These are phyloP conservation scores for Plasmopara viticola DNA, from an alignment of 352 stramenopile genomes.

Conservation along the genomic window DNA sequence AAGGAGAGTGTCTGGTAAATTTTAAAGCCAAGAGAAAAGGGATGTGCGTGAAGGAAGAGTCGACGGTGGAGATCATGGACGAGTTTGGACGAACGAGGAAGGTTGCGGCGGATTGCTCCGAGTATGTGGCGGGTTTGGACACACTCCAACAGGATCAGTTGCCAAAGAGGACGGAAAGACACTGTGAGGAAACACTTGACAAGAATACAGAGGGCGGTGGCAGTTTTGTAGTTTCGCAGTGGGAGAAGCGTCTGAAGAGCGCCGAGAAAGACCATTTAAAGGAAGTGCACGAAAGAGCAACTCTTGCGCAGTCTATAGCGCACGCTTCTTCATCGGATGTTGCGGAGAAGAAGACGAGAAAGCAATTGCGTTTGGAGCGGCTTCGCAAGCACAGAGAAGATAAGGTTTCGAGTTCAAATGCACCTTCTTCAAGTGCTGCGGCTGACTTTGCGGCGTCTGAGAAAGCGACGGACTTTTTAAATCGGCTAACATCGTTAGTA, in stretches of 20 bases:
- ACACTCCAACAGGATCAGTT: conserved; percentile 10
- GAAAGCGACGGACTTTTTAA: conserved; percentile 58
- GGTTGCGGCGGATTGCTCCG: conserved; percentile 34
- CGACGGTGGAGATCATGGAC: conserved; percentile 38
- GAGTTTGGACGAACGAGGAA: conserved; percentile 44
- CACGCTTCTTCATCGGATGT: conserved; percentile 10
- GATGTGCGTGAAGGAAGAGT: conserved; percentile 1
- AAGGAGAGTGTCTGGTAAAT: conserved; percentile 56
- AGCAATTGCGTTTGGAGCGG: conserved; percentile 60
- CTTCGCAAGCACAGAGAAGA: conserved; percentile 35
- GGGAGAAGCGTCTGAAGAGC: conserved; percentile 64
- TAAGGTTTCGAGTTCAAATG: not conserved
- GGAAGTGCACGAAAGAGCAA: conserved; percentile 52
- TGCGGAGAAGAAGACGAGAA: conserved; percentile 41
- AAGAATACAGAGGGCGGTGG: conserved; percentile 16
- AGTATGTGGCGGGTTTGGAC: conserved; percentile 23
- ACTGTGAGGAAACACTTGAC: not conserved
- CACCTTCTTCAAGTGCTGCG: conserved; percentile 2
- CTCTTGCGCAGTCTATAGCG: conserved; percentile 35
- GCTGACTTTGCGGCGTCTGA: conserved; percentile 30
- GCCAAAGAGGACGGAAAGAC: not conserved
- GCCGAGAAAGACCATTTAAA: conserved; percentile 58
- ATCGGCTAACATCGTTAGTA: conserved; percentile 41
- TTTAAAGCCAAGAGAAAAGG: conserved; percentile 52
- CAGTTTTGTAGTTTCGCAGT: conserved; percentile 77